These are phyloP conservation scores for Thoreauomyces humboldtii DNA, from an alignment of 192 early-diverging fungal genomes.

Conservation along the genomic window DNA sequence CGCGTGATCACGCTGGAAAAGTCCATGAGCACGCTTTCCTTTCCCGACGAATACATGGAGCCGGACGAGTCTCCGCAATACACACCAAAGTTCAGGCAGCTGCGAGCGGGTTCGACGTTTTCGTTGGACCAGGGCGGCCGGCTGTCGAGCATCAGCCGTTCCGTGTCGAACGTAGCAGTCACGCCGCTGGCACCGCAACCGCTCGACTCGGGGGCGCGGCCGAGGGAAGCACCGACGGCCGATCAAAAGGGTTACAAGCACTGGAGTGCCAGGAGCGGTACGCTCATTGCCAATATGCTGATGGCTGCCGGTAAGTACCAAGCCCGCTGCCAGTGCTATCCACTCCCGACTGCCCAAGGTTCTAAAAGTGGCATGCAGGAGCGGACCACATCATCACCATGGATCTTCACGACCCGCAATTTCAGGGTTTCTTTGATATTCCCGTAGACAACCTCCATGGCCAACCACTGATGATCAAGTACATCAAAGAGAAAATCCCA, in stretches of 20 bases:
- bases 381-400: slow-evolving; percentile 97
- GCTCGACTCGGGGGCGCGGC: neutral
- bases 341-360: too few relatives aligned
- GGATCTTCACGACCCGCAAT: slow-evolving; percentile 95
- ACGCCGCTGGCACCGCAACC: slow-evolving; percentile 36
- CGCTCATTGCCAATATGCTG: slow-evolving; percentile 96
- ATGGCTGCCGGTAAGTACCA: slow-evolving; percentile 68
- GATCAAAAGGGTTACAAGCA: slow-evolving; percentile 60
- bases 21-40: slow-evolving; percentile 5
- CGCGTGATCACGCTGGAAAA: slow-evolving; percentile 1
- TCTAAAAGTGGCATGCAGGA: slow-evolving; percentile 50
- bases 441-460: slow-evolving; percentile 97
- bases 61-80: slow-evolving; percentile 1
- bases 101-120: slow-evolving; percentile 33
- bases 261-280: slow-evolving; percentile 87
- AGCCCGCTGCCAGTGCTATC: neutral
- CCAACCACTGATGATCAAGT: slow-evolving; percentile 88
- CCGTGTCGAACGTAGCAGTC: slow-evolving; percentile 47
- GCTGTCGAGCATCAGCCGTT: slow-evolving; percentile 48
- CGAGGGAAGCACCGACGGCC: neutral
- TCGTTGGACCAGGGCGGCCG: slow-evolving; percentile 34
- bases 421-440: slow-evolving; percentile 96
- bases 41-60: slow-evolving; percentile 13
- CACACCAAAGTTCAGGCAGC: slow-evolving; percentile 23
- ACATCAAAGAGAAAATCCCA: slow-evolving; percentile 82